Conservation (phyloP, 306 rosid species). For the Dryas octopetala region DNA sequence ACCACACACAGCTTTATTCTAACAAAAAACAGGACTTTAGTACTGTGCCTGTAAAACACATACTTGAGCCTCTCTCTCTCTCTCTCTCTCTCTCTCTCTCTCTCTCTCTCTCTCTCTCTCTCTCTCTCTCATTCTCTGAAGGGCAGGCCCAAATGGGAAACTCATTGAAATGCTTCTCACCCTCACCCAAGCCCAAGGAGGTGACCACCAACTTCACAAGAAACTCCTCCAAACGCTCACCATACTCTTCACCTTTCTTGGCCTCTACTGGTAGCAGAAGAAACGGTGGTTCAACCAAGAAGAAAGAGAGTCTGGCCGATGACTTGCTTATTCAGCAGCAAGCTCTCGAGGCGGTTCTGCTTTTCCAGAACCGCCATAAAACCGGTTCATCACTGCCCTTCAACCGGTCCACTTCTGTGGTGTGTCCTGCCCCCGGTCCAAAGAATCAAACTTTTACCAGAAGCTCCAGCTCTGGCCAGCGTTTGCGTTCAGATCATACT, state of each 20-base stretch:
- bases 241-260: slow-evolving; percentile 10
- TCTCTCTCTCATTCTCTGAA: no score
- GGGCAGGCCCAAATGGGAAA: slow-evolving; percentile 21
- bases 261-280: background rate
- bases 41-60: background rate
- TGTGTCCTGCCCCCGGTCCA: slow-evolving; percentile 9
- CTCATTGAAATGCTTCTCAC: slow-evolving; percentile 25
- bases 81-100: background rate
- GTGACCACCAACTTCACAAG: slow-evolving; percentile 10
- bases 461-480: slow-evolving; percentile 31
- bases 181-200: background rate
- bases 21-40: background rate
- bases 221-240: slow-evolving; percentile 7
- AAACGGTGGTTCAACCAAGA: slow-evolving; percentile 8
- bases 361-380: slow-evolving; percentile 28
- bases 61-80: background rate
- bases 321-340: slow-evolving; percentile 26
- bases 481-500: slow-evolving; percentile 9
- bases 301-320: slow-evolving; percentile 3
- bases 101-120: background rate
- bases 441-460: slow-evolving; percentile 8
- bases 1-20: background rate
- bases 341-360: slow-evolving; percentile 32
- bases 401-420: slow-evolving; percentile 35
- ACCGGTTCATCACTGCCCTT: background rate